Evolutionary conservation across 2,329 filamentous ascomycete species (phyloP), one percentile per base, ranked within the genome.

Genomic region (Aspergillus sojae): DNA sequence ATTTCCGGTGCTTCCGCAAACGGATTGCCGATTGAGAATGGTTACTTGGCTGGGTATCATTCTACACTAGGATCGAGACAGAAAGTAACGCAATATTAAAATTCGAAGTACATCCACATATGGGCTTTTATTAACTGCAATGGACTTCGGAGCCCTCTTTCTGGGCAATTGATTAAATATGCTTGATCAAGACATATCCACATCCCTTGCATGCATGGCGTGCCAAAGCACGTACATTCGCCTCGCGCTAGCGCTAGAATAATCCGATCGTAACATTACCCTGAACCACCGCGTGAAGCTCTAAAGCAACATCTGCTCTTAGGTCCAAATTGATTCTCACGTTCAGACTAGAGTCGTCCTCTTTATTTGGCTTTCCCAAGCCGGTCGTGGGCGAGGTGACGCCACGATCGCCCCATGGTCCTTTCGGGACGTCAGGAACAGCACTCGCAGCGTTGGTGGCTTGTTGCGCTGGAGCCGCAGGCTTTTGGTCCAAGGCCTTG

Each of bases 191-290:
- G 12, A 5, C 12, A 14, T 16, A 16, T 36, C 1, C 14, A 36
- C 14, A 36, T 16, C 34, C 34, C 34, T 36, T 36, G 34, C 34
- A 36, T 34, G 32, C 1, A 28, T 28, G 26, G 26, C 26, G 26
- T 1, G 5, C 26, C 5, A 10, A 34, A 34, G 32, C 32, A 3
- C 32, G 10, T 11, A 34, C 32, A 12, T 34, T 12, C 32, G 11
- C 32, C 32, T 34, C 32, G 3, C 32, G 11, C 32, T 34, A 34
- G 7, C 41, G 19, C 48, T 60, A 62, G 21, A 62, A 58, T 32
- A 62, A 32, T 11, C 56, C 60, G 39, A 62, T 58, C 26, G 56
- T 54, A 21, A 62, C 46, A 58, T 62, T 48, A 26, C 60, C 60
- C 55, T 62, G 60, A 9, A 58, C 3, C 30, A 62, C 56, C 19